A percentile compares a stretch with the other conserved stretches of the same genome.
phyloP scores from a whole-genome alignment of 2,329 filamentous ascomycete genomes.

The Hypoxylon sp. region DNA sequence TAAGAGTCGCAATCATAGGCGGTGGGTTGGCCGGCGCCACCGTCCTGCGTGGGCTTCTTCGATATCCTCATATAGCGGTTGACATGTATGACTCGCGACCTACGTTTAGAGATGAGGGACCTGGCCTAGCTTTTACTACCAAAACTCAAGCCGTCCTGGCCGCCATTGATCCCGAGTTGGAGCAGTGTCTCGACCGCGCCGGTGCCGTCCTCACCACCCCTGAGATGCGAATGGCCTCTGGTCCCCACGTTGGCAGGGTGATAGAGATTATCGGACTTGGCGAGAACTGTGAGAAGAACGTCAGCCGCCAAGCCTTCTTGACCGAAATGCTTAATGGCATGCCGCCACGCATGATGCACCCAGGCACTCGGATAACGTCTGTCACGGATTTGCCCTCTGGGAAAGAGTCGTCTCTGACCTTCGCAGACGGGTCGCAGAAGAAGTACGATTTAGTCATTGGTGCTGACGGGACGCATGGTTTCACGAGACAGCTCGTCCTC shows the following conservation, averaged over 20 bases:
- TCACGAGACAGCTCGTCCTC: slow-evolving; percentile 49
- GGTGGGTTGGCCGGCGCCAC: slow-evolving; percentile 49
- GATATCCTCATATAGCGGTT: slow-evolving; percentile 51
- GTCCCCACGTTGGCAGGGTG: slow-evolving; percentile 45
- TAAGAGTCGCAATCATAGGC: slow-evolving; percentile 53
- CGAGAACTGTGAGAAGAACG: slow-evolving; percentile 39
- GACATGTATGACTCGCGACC: slow-evolving; percentile 53
- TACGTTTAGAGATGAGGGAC: slow-evolving; percentile 48
- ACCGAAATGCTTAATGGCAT: slow-evolving; percentile 48
- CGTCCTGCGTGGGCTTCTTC: slow-evolving; percentile 50
- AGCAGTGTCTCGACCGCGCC: slow-evolving; percentile 48
- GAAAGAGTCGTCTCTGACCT: slow-evolving; percentile 44
- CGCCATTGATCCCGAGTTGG: slow-evolving; percentile 49
- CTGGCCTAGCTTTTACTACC: slow-evolving; percentile 44
- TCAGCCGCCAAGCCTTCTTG: slow-evolving; percentile 51
- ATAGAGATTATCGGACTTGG: slow-evolving; percentile 36
- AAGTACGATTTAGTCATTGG: slow-evolving; percentile 53
- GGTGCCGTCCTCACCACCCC: slow-evolving; percentile 48
- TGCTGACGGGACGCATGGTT: slow-evolving; percentile 49
- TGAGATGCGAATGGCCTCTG: slow-evolving; percentile 45
- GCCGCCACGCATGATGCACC: slow-evolving; percentile 50
- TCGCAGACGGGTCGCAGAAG: slow-evolving; percentile 51
- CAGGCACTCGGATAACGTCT: slow-evolving; percentile 47
- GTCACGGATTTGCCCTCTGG: slow-evolving; percentile 43
- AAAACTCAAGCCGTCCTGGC: slow-evolving; percentile 46